Base-by-base conservation (phyloP, 2,329 filamentous ascomycete genomes). In the Lachnellula occidentalis region DNA sequence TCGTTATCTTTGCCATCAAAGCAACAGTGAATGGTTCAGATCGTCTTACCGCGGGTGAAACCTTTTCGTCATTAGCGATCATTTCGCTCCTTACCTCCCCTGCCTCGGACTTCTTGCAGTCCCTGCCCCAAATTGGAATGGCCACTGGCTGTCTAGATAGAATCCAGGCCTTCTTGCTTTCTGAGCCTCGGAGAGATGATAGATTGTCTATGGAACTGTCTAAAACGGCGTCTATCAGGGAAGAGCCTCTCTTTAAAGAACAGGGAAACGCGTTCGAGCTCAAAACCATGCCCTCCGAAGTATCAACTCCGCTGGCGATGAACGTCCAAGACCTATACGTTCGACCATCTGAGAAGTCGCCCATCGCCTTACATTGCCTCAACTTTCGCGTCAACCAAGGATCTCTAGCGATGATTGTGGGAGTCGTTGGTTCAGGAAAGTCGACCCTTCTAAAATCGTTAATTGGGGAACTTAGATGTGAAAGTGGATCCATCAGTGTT, bases 361-460 rank as follows among this genome's bases (percentile, higher is more conserved):
- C 48, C 2, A n/a, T 37, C 39, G 47, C 39, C 12, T 27, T 61
- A 5, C 45, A 52, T 4, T 46, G 57, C 19, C 47, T 58, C 12
- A 50, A 43, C 21, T 48, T 61, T 36, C 4, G 51, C 6, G 45
- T 54, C 19, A 11, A 42, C 11, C 46, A 42, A 42, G 54, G 48
- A 12, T 53, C 54, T 1, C 59, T 64, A 7, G 62, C 60, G 8
- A 63, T 67, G 56, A 50, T 70, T 19, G 56, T 66, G 22, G 68
- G 67, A 9, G 61, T 64, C 2, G 64, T 69, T 17, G 67, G 64
- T 1, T 66, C 61, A 4, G 67, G 68, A n/a, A 70, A 70, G 39
- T 63, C 61, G 1, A 60, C 60, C 5, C 46, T 66, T 19, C 24
- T 66, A 19, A 58, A 67, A 54, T 53, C 61, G n/a, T 50, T 69